Percentiles rank a stretch among this genome's conserved stretches.
Evolutionary conservation across 2,329 filamentous ascomycete genomes (phyloP).

Genomic region (Tolypocladium ovalisporum): DNA sequence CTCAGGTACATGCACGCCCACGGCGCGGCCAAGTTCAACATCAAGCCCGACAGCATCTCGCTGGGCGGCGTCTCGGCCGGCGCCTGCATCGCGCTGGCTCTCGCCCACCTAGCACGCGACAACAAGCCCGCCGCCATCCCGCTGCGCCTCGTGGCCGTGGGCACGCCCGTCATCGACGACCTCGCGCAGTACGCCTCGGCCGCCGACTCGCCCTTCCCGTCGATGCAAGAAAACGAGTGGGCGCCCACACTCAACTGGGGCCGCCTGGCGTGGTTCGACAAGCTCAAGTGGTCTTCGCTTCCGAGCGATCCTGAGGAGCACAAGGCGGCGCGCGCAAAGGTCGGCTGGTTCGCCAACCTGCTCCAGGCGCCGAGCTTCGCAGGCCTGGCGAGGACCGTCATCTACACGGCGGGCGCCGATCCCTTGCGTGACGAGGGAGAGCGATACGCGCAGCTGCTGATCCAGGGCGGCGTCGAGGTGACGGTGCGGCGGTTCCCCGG

Average conservation of each 20-base stretch:
- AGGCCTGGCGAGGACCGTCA: conserved; percentile 24
- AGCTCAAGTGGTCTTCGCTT: conserved; percentile 19
- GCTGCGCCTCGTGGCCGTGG: conserved; percentile 24
- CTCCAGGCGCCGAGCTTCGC: conserved; percentile 22
- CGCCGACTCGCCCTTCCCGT: conserved; percentile 25
- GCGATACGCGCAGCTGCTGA: conserved; percentile 29
- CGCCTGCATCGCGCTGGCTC: conserved; percentile 24
- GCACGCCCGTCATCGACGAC: conserved; percentile 29
- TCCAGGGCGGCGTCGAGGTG: conserved; percentile 33
- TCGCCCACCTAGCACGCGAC: conserved; percentile 30
- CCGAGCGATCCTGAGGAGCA: conserved; percentile 5
- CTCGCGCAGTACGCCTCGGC: conserved; percentile 23
- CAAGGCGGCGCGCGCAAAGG: conserved; percentile 5
- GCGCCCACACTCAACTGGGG: conserved; percentile 32
- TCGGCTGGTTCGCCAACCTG: conserved; percentile 19
- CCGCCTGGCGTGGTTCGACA: conserved; percentile 29
- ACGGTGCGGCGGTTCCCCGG: conserved; percentile 32
- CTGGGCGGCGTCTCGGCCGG: conserved; percentile 36
- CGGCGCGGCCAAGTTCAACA: conserved; percentile 24
- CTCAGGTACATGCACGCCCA: conserved; percentile 26
- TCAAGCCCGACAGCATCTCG: conserved; percentile 25
- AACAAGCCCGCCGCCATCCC: conserved; percentile 16
- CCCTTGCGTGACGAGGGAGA: conserved; percentile 38
- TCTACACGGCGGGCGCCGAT: conserved; percentile 32
- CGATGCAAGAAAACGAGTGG: conserved; percentile 28